A percentile compares a stretch with the other conserved stretches of the same genome.
Conservation (phyloP, 2,329 filamentous ascomycete genomes). For the Nemania diffusa region DNA sequence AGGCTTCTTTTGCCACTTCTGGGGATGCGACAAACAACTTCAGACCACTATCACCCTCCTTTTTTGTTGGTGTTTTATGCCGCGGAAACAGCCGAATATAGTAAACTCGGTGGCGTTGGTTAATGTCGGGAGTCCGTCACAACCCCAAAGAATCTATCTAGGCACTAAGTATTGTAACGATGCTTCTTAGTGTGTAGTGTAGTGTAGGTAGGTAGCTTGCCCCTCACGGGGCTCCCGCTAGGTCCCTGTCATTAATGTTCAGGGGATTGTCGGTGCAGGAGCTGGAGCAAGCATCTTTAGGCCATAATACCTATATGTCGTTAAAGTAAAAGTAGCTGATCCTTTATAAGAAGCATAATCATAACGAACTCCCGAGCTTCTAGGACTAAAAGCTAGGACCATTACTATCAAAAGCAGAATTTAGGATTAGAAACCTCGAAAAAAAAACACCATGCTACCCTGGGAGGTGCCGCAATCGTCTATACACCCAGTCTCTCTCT, state of each 20-base stretch:
- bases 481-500: slow-evolving; percentile 10
- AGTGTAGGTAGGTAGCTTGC: slow-evolving; percentile 12
- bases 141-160: slow-evolving; percentile 23
- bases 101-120: slow-evolving; percentile 30
- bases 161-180: slow-evolving; percentile 19
- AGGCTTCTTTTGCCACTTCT: slow-evolving; percentile 18
- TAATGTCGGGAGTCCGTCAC: slow-evolving; percentile 29
- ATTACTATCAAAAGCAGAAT: neutral
- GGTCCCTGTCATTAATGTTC: slow-evolving; percentile 21
- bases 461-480: slow-evolving; percentile 33
- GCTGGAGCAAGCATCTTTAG: slow-evolving; percentile 10
- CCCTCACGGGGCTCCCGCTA: slow-evolving; percentile 17
- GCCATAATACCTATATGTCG: slow-evolving; percentile 4
- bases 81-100: slow-evolving; percentile 28
- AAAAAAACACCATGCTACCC: slow-evolving; percentile 12
- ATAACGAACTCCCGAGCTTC: neutral
- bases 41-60: neutral
- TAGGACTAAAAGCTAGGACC: neutral
- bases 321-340: neutral
- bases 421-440: slow-evolving; percentile 1
- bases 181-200: slow-evolving; percentile 19
- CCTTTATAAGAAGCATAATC: neutral
- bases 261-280: slow-evolving; percentile 9
- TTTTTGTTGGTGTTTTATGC: slow-evolving; percentile 4
- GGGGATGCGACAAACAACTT: slow-evolving; percentile 9